Conservation (phyloP, 2,329 filamentous ascomycete genomes). For the Acrocalymma vagum region DNA sequence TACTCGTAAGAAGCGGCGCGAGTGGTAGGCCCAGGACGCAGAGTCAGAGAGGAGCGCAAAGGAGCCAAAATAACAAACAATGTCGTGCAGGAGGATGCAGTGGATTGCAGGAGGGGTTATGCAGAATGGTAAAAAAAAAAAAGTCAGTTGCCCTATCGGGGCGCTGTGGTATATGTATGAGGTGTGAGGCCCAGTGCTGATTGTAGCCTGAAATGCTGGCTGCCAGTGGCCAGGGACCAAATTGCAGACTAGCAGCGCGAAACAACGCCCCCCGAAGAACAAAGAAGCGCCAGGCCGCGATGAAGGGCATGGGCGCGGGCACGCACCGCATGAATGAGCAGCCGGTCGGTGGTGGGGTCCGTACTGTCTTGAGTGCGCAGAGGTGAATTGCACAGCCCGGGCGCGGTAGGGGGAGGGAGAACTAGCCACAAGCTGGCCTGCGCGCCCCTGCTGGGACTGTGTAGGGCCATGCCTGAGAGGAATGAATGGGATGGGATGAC, state of each 20-base stretch:
- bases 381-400: conserved; percentile 45
- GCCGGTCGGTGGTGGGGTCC: conserved; percentile 32
- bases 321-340: conserved; percentile 32
- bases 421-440: conserved; percentile 29
- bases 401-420: conserved; percentile 15
- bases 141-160: conserved; percentile 32
- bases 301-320: conserved; percentile 25
- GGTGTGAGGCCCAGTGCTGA: conserved; percentile 31
- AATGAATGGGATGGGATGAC: conserved; percentile 15
- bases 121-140: conserved; percentile 28
- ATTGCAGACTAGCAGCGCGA: conserved; percentile 18
- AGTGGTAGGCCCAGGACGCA: conserved; percentile 21
- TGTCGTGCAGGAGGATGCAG: conserved; percentile 32
- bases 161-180: conserved; percentile 33
- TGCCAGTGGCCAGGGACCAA: conserved; percentile 27
- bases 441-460: conserved; percentile 30
- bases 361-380: conserved; percentile 23
- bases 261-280: conserved; percentile 20
- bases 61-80: conserved; percentile 24
- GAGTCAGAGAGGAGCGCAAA: conserved; percentile 36
- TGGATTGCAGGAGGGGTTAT: conserved; percentile 35
- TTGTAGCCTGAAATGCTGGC: conserved; percentile 42
- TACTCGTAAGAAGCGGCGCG: conserved; percentile 20
- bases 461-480: conserved; percentile 33
- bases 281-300: conserved; percentile 31